These are phyloP conservation scores for Hyphodiscus sp. DNA, from an alignment of 2,329 filamentous ascomycete species.

Conservation along the genomic window DNA sequence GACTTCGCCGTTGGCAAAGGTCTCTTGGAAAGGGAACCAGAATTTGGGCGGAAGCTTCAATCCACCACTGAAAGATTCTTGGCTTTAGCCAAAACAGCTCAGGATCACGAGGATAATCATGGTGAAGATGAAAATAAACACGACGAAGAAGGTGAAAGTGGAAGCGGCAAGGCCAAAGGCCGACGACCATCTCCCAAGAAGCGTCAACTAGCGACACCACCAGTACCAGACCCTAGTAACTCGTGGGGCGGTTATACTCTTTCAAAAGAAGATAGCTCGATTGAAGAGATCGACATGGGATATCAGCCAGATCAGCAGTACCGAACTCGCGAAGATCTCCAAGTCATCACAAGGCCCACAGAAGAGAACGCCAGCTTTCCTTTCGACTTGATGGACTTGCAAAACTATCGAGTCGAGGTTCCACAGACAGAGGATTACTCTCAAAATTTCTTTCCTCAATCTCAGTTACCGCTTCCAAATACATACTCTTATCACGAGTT, in stretches of 20 bases:
- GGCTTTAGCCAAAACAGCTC: conserved; percentile 42
- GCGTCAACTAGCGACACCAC: conserved; percentile 2
- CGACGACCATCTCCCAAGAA: conserved; percentile 4
- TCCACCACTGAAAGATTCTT: conserved; percentile 53
- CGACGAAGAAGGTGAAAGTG: background rate
- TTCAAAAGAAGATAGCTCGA: conserved; percentile 15
- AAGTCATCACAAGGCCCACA: conserved; percentile 46
- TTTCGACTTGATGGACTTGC: conserved; percentile 31
- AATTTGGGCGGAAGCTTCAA: conserved; percentile 51
- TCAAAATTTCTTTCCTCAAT: conserved; percentile 24
- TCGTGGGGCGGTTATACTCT: conserved; percentile 22
- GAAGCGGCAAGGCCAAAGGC: background rate
- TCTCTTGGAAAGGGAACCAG: conserved; percentile 49
- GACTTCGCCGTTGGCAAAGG: conserved; percentile 53
- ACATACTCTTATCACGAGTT: conserved; percentile 58
- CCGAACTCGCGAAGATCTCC: conserved; percentile 30
- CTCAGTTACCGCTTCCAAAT: conserved; percentile 37
- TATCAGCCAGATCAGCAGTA: conserved; percentile 11
- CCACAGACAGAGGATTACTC: conserved; percentile 25
- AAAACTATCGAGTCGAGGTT: conserved; percentile 24
- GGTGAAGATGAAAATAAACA: conserved; percentile 12
- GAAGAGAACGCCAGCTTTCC: conserved; percentile 49
- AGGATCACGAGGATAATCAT: conserved; percentile 26
- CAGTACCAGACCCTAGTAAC: background rate
- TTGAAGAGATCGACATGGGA: conserved; percentile 13